Base-by-base conservation (phyloP, 176 grass and related monocot species). In the Carex scoparia region DNA sequence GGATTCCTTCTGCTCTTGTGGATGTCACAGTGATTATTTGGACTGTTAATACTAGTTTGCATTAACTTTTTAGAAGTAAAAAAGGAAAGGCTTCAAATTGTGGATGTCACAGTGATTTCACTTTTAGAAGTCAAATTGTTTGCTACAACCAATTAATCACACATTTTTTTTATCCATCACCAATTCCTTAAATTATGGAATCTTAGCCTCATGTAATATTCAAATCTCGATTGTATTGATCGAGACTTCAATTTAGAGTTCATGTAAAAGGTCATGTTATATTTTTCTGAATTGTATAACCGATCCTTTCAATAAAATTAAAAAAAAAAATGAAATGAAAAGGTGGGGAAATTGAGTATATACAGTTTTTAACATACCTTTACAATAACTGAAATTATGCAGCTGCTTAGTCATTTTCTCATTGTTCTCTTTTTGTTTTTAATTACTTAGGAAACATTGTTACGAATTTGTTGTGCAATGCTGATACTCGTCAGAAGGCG, bases 401-500 rank as follows among this genome's bases (percentile, higher is more conserved):
- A n/a, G 8, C 40, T 49, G 40, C 66, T 33, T 33, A 70, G 9
- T 72, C 18, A 61, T 60, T 15, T 62, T 56, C 28, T 81, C 2
- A 62, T 62, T 18, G 31, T 14, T 83, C 61, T 49, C 0, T 48
- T 70, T 7, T 27, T 67, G 1, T 77, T 75, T 84, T 40, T 65
- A 10, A 48, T 73, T 77, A 30, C 38, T 61, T 81, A 99, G 96
- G 90, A 89, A 79, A 99, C 96, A 8, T 87, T 99, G 18, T 59
- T 95, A 33, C 82, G 91, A 60, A 84, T 99, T 70, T 99, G 96
- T 86, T 99, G 96, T 55, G 96, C 96, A 0, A 99, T 99, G 96
- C 80, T 99, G 46, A 95, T 99, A 86, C 93, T 95, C 38, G 93
- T 98, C n/a, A 88, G 96, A 62, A 93, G 91, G 61, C 86, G 91